phyloP scores from a whole-genome alignment of 1,284 basidiomycete genomes.

The Pholiota adiposa region DNA sequence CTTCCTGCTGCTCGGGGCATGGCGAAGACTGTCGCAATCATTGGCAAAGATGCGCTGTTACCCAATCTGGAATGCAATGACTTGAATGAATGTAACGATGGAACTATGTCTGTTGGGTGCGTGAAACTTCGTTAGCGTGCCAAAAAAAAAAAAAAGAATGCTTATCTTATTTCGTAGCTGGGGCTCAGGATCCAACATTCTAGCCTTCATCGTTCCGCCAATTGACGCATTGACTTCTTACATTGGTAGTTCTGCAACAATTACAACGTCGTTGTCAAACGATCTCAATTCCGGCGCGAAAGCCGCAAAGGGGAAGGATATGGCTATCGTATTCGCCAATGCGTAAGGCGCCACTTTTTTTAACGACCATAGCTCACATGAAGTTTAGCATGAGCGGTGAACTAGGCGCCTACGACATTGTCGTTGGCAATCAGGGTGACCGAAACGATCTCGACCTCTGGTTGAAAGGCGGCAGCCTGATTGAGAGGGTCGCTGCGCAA shows the following conservation, averaged over 20 bases:
- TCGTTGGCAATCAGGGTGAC: conserved; percentile 71
- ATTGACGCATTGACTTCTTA: conserved; percentile 52
- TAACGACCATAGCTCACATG: not conserved
- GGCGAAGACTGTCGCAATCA: conserved; percentile 47
- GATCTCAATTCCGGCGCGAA: conserved; percentile 49
- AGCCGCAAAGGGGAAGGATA: conserved; percentile 56
- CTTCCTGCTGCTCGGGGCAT: conserved; percentile 51
- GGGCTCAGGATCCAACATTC: conserved; percentile 52
- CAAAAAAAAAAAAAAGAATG: too few relatives aligned
- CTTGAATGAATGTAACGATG: conserved; percentile 49
- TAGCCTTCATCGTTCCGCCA: conserved; percentile 49
- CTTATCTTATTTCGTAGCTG: conserved; percentile 35
- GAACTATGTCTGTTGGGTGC: conserved; percentile 51
- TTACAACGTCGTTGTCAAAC: conserved; percentile 60
- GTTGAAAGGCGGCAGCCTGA: conserved; percentile 51
- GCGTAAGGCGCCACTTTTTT: conserved; percentile 45
- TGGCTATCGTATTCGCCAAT: conserved; percentile 69
- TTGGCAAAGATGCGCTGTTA: conserved; percentile 49
- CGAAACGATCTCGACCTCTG: conserved; percentile 77
- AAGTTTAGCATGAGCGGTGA: conserved; percentile 48
- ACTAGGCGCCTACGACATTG: conserved; percentile 54
- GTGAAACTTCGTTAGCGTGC: conserved; percentile 16
- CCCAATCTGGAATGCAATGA: conserved; percentile 46
- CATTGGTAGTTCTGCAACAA: conserved; percentile 44
- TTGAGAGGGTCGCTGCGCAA: conserved; percentile 48